Conservation (phyloP, 768 basidiomycete genomes). For the Russula griseocarnosa region DNA sequence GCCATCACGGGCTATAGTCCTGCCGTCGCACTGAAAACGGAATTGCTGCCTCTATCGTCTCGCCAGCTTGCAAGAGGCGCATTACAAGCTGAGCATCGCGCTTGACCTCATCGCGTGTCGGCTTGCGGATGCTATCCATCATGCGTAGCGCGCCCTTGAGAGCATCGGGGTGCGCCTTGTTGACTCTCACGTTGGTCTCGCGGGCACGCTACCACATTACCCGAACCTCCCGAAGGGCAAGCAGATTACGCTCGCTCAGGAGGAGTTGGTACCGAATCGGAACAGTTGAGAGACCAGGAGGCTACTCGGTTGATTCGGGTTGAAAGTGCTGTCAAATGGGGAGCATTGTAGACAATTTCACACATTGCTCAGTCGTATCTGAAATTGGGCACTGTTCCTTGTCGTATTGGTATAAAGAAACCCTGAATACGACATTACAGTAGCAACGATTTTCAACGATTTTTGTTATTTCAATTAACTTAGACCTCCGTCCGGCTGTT, state of each 20-base stretch:
- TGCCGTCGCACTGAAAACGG: conserved; percentile 66
- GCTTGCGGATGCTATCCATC: conserved; percentile 73
- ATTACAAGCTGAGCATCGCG: conserved; percentile 91
- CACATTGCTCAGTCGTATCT: background rate
- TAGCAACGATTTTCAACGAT: too few species aligned
- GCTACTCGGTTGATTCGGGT: too few species aligned
- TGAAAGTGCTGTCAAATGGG: background rate
- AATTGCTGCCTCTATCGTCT: conserved; percentile 78
- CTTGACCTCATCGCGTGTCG: conserved; percentile 86
- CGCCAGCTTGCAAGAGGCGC: conserved; percentile 90
- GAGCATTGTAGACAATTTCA: background rate
- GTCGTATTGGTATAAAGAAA: too few species aligned
- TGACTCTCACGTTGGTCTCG: conserved; percentile 49
- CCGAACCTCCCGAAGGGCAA: conserved; percentile 42
- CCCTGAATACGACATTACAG: too few species aligned
- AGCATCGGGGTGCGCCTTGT: conserved; percentile 70
- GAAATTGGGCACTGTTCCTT: too few species aligned
- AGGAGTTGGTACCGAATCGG: conserved; percentile 60
- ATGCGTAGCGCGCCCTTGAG: conserved; percentile 74
- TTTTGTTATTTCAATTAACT: too few species aligned
- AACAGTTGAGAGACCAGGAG: background rate
- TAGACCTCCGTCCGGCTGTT: too few species aligned
- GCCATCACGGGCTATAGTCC: conserved; percentile 84
- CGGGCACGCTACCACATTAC: conserved; percentile 37
- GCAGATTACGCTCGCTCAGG: conserved; percentile 39